Conservation (phyloP, 2,329 filamentous ascomycete genomes). For the Fusarium paranaense region DNA sequence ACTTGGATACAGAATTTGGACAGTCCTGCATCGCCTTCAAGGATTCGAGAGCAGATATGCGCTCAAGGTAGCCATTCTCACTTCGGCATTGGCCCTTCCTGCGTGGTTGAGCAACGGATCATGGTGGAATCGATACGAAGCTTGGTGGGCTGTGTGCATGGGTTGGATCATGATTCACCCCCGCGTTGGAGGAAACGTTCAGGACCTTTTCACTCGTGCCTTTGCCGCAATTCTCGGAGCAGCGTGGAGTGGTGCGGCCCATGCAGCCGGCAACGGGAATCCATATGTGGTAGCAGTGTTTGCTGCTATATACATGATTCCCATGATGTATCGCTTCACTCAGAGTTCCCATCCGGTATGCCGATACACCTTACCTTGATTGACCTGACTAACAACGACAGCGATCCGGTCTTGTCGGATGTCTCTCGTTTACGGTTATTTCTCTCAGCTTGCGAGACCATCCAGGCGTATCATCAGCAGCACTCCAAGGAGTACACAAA, state of each 20-base stretch:
- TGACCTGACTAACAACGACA: slow-evolving; percentile 39
- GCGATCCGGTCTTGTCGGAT: slow-evolving; percentile 69
- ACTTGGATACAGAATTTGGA: slow-evolving; percentile 62
- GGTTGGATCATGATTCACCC: slow-evolving; percentile 65
- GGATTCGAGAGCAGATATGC: slow-evolving; percentile 70
- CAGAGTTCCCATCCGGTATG: slow-evolving; percentile 65
- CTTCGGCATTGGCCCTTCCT: slow-evolving; percentile 63
- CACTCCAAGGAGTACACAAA: slow-evolving; percentile 58
- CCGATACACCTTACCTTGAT: background rate
- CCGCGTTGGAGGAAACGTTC: slow-evolving; percentile 67
- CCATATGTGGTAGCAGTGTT: slow-evolving; percentile 67
- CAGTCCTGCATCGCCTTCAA: slow-evolving; percentile 62
- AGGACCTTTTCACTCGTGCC: slow-evolving; percentile 66
- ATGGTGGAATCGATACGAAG: slow-evolving; percentile 68
- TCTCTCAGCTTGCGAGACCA: slow-evolving; percentile 57
- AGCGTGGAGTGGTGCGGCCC: slow-evolving; percentile 65
- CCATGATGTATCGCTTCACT: slow-evolving; percentile 68
- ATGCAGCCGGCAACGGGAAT: slow-evolving; percentile 62
- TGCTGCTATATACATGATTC: slow-evolving; percentile 67
- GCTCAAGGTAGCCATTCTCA: slow-evolving; percentile 65
- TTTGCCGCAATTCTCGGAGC: slow-evolving; percentile 63
- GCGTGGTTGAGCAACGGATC: slow-evolving; percentile 59
- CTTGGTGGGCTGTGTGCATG: slow-evolving; percentile 69
- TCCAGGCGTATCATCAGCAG: slow-evolving; percentile 48
- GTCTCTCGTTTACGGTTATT: slow-evolving; percentile 66